phyloP scores from a whole-genome alignment of 2,329 filamentous ascomycete species.

The Fusarium mangiferae region DNA sequence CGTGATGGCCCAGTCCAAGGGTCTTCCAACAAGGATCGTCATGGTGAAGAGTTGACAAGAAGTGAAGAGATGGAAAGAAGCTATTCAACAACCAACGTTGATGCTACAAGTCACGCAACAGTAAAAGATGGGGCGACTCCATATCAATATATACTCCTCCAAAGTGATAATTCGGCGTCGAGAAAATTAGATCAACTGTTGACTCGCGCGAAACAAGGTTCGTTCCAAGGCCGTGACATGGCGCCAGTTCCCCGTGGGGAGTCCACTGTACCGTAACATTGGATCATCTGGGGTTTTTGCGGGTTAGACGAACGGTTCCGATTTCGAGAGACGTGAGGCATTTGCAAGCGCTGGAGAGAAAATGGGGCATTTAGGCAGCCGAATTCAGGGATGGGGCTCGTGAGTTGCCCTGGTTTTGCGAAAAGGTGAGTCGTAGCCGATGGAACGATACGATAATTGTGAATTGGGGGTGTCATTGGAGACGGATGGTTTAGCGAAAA shows the following conservation, averaged over 20 bases:
- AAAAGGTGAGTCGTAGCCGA: not conserved
- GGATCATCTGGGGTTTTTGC: conserved; percentile 11
- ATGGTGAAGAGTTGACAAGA: conserved; percentile 2
- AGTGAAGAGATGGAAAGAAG: not conserved
- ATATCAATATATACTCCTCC: conserved; percentile 32
- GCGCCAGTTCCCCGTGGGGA: conserved; percentile 24
- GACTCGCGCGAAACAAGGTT: conserved; percentile 33
- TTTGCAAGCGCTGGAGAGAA: conserved; percentile 10
- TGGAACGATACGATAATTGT: not conserved
- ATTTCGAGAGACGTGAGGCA: not conserved
- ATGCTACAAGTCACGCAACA: not conserved
- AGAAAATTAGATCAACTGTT: conserved; percentile 4
- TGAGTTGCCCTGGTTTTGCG: not conserved
- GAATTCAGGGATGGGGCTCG: not conserved
- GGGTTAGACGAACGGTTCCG: not conserved
- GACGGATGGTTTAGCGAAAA: not conserved
- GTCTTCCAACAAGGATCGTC: conserved; percentile 45
- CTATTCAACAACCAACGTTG: conserved; percentile 15
- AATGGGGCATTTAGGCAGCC: conserved; percentile 10
- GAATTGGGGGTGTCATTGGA: not conserved
- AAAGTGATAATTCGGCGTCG: not conserved
- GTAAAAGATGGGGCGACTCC: conserved; percentile 4
- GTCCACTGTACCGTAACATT: not conserved
- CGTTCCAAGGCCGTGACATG: conserved; percentile 19
- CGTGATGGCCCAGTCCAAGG: conserved; percentile 54